A percentile compares a stretch with the other conserved stretches of the same genome.
Evolutionary conservation across 2,329 filamentous ascomycete species (phyloP).

Genomic region (Exophiala calicioides): DNA sequence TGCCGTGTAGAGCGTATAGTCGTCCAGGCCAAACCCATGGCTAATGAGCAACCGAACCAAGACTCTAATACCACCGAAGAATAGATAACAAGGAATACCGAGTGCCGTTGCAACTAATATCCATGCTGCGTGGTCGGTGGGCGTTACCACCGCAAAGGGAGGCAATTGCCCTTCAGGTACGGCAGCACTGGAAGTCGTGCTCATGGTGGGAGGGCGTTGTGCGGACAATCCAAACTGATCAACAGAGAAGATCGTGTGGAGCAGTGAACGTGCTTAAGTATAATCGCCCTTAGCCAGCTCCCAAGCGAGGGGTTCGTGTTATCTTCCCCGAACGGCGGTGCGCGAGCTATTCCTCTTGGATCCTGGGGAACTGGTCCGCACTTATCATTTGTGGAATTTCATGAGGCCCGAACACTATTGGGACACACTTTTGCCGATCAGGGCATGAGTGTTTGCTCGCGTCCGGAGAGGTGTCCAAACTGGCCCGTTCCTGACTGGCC

Average conservation of each 20-base stretch:
- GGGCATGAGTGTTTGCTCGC: too few species aligned
- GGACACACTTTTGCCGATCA: too few species aligned
- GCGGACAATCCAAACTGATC: neutral
- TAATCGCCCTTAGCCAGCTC: too few species aligned
- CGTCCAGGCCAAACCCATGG: constrained; percentile 39
- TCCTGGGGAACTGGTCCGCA: too few species aligned
- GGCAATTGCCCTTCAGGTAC: constrained; percentile 39
- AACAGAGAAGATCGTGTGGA: neutral
- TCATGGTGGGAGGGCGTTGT: neutral
- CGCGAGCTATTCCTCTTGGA: too few species aligned
- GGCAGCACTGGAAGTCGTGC: constrained; percentile 19
- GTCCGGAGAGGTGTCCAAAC: too few species aligned
- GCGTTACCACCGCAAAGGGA: constrained; percentile 41
- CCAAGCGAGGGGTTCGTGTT: too few species aligned
- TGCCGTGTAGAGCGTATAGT: constrained; percentile 37
- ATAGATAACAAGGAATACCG: constrained; percentile 40
- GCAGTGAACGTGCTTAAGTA: too few species aligned
- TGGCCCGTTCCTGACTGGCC: too few species aligned
- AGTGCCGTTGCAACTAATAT: constrained; percentile 42
- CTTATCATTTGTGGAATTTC: too few species aligned
- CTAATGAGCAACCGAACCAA: constrained; percentile 38
- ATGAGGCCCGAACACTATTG: too few species aligned
- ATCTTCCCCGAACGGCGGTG: too few species aligned
- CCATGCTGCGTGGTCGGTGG: constrained; percentile 41
- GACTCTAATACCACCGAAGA: constrained; percentile 40